These are phyloP conservation scores for Actinidia polygama DNA, from an alignment of 179 eudicot genomes.

Conservation along the genomic window DNA sequence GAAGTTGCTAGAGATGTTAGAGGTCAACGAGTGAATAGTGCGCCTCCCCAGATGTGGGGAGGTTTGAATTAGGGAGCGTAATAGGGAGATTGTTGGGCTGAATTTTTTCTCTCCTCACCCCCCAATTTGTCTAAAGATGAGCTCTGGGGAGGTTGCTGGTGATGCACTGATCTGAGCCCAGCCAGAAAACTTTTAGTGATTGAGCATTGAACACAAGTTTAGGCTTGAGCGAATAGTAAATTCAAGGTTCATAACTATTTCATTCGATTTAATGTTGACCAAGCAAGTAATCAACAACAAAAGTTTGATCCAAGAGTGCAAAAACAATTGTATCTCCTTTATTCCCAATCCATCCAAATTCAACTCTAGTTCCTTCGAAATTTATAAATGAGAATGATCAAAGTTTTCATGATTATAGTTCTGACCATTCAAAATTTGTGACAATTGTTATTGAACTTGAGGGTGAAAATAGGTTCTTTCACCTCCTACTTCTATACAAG, in stretches of 20 bases:
- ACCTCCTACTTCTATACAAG: constrained; percentile 55
- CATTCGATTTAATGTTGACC: neutral
- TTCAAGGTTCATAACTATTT: neutral
- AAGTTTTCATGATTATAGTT: neutral
- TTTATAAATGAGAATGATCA: neutral
- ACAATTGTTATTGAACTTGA: neutral
- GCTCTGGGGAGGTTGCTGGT: too few species aligned
- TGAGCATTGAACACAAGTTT: neutral
- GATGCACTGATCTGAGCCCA: too few species aligned
- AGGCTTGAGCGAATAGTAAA: neutral
- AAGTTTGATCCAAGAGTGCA: too few species aligned
- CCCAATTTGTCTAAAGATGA: too few species aligned
- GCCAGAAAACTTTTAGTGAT: too few species aligned
- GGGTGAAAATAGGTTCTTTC: neutral
- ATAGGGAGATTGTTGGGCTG: too few species aligned
- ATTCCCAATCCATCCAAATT: neutral
- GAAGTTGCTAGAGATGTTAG: too few species aligned
- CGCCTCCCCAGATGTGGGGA: too few species aligned
- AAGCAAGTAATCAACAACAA: neutral
- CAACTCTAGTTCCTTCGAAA: neutral
- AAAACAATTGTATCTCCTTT: too few species aligned
- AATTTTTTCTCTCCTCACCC: too few species aligned
- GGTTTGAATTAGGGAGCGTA: too few species aligned
- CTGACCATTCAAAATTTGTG: neutral
- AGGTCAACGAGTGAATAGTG: too few species aligned